Evolutionary conservation across 78 protist genomes (phyloP).

Genomic region (Dictyostelium firmibasis): DNA sequence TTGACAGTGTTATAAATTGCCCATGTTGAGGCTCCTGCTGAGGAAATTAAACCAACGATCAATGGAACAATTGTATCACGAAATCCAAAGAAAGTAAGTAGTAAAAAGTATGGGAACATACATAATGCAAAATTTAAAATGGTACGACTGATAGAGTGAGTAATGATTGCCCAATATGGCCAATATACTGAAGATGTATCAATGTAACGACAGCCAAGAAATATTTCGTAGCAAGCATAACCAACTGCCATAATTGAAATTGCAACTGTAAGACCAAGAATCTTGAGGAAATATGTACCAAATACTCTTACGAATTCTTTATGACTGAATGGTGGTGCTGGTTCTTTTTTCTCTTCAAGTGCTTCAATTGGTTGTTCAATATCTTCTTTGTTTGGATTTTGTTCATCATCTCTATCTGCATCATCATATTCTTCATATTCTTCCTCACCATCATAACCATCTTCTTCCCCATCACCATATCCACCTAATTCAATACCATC

Average conservation of each 20-base stretch:
- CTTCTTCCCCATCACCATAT: neutral
- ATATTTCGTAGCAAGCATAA: conserved; percentile 52
- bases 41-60: neutral
- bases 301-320: neutral
- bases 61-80: conserved; percentile 15
- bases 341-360: conserved; percentile 31
- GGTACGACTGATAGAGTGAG: conserved; percentile 30
- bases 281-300: neutral
- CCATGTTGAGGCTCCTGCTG: conserved; percentile 58
- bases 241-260: conserved; percentile 19
- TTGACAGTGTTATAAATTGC: conserved; percentile 23
- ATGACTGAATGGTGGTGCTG: conserved; percentile 13
- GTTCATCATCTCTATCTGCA: neutral
- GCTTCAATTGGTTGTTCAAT: conserved; percentile 21
- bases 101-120: conserved; percentile 54
- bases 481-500: conserved; percentile 33
- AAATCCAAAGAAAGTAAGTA: conserved; percentile 29
- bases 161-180: conserved; percentile 54
- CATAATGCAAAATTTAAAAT: conserved; percentile 41
- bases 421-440: neutral
- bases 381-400: neutral
- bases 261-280: neutral
- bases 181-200: neutral
- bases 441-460: neutral
- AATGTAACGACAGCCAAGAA: conserved; percentile 48